Base-by-base conservation (phyloP, 805 yeast genomes). In the Clavispora asparagi region DNA sequence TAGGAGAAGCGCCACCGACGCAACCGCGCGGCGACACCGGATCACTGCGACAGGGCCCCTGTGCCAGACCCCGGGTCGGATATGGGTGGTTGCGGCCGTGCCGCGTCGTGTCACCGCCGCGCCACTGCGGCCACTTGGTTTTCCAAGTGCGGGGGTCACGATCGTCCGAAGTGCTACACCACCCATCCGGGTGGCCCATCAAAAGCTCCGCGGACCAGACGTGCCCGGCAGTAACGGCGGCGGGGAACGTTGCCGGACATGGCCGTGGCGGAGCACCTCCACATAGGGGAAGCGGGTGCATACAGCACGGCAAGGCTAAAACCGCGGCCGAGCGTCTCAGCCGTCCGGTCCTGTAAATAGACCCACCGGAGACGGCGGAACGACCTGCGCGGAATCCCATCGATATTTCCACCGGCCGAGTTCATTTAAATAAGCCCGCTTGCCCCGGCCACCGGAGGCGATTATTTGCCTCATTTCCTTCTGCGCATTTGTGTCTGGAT, bases 331-430 rank as follows among this genome's bases (percentile, higher is more conserved):
- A 27, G 29, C 27, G 44, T 41, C 26, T 46, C 52, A 49, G 52
- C 52, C 52, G 52, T 49, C 52, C 46, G 45, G 47, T 45, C 42
- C 49, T 43, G 44, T 42, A 44, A 37, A 33, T 14, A 27, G 33
- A 16, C 25, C 42, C 42, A 38, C 39, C 50, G 52, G 50, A 43
- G 43, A 33, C 32, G 30, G 45, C 45, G 45, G 45, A 30, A 41
- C 10, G 37, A n/a, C 25, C 25, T 17, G 37, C 35, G 35, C 25
- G 25, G 37, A 33, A 33, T 17, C 25, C 23, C n/a, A 33, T 16
- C 37, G 25, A 33, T 23, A 11, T 33, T 32, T 31, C 19, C 11
- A 29, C 26, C 42, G 19, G 29, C 29, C 30, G 17, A 26, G 13
- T 2, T 16, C n/a, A 14, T 11, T 38, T 38, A 38, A 38, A 38